Evolutionary conservation across 441 rosid genomes (phyloP).

Genomic region (Pelargonium exstipulatum): DNA sequence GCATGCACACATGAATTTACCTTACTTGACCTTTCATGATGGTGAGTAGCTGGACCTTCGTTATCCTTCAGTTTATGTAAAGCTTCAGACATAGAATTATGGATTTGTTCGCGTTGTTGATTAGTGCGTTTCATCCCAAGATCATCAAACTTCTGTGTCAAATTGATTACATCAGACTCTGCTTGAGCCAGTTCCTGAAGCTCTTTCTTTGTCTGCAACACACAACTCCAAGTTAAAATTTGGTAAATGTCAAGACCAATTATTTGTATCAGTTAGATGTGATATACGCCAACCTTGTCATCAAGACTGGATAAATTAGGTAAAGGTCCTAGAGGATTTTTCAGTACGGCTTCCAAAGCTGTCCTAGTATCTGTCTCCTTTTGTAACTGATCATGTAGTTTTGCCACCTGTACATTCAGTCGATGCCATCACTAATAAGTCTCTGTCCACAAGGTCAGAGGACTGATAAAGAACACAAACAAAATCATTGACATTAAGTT

Average conservation of each 20-base stretch:
- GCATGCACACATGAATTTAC: conserved; percentile 30
- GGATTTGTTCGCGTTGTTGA: conserved; percentile 32
- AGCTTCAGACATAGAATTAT: conserved; percentile 27
- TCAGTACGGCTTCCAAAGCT: conserved; percentile 62
- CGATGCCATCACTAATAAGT: neutral
- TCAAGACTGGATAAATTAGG: conserved; percentile 37
- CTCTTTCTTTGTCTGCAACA: conserved; percentile 51
- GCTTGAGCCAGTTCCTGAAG: conserved; percentile 58
- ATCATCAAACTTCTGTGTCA: conserved; percentile 59
- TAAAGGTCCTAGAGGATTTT: conserved; percentile 35
- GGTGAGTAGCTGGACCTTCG: conserved; percentile 30
- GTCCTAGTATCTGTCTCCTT: conserved; percentile 58
- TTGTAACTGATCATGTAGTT: conserved; percentile 76
- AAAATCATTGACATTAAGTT: no score
- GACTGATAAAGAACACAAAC: neutral
- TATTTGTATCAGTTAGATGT: conserved; percentile 9
- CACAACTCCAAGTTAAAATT: conserved; percentile 27
- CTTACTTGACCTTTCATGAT: conserved; percentile 47
- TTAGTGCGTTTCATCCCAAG: conserved; percentile 42
- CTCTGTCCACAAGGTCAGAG: neutral
- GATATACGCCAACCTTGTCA: conserved; percentile 51
- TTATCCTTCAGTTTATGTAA: conserved; percentile 41
- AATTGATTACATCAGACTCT: conserved; percentile 53
- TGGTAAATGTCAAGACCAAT: conserved; percentile 19
- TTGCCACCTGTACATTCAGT: conserved; percentile 50